These are phyloP conservation scores for Setaria viridis DNA, from an alignment of 202 grass and related monocot species.

Conservation along the genomic window DNA sequence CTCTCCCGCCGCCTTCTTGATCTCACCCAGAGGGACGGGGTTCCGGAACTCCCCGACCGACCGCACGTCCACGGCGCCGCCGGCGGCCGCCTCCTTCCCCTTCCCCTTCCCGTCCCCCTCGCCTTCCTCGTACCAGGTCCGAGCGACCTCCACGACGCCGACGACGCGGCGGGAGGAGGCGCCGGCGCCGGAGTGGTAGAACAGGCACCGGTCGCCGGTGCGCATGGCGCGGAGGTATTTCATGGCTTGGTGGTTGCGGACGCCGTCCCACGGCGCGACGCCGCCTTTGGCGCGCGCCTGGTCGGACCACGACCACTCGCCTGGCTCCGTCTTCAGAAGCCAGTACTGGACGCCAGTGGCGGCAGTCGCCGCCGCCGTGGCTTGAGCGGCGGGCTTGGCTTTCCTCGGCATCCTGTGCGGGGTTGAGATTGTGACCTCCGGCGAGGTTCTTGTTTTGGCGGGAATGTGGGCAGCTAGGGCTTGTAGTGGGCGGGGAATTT, in stretches of 20 bases:
- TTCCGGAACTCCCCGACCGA: conserved; percentile 61
- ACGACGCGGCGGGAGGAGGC: conserved; percentile 61
- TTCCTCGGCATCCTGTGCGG: conserved; percentile 51
- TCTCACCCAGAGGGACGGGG: conserved; percentile 61
- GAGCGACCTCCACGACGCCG: conserved; percentile 70
- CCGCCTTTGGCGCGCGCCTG: conserved; percentile 68
- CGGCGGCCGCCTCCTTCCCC: neutral
- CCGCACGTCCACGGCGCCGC: conserved; percentile 78
- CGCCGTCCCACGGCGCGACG: conserved; percentile 82
- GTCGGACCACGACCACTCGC: conserved; percentile 93
- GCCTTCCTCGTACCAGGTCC: conserved; percentile 62
- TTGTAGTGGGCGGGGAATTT: conserved; percentile 27
- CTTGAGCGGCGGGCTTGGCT: neutral
- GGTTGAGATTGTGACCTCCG: neutral
- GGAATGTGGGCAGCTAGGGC: conserved; percentile 33
- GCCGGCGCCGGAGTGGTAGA: conserved; percentile 80
- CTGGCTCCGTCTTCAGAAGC: conserved; percentile 87
- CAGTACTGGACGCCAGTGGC: conserved; percentile 45
- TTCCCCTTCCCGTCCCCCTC: neutral
- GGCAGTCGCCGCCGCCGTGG: neutral
- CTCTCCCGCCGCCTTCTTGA: conserved; percentile 70
- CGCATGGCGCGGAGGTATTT: conserved; percentile 82
- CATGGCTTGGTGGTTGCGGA: conserved; percentile 80
- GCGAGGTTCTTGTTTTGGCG: conserved; percentile 39
- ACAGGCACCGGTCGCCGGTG: conserved; percentile 65